Evolutionary conservation across 345 rosid species (phyloP), one percentile per base, ranked within the genome.

Genomic region (Murraya koenigii): DNA sequence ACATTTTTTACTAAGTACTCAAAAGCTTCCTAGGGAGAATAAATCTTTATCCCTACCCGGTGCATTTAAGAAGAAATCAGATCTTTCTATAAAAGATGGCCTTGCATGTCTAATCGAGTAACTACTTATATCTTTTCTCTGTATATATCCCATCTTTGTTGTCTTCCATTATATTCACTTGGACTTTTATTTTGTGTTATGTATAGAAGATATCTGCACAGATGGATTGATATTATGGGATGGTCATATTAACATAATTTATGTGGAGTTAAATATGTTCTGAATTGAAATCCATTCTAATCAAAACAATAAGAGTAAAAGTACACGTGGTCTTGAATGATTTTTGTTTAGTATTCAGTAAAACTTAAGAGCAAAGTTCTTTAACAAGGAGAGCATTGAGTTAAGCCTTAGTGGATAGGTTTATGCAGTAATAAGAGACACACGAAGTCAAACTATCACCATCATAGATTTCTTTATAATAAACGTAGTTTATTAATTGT

Each of bases 61-160:
- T 61, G 99, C 99, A 63, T 96, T 96, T 88, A 96, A 96, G 94
- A 96, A 93, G 93, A 96, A 96, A 87, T 91, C 98, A 47, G 99
- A 96, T 81, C 95, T 96, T 54, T 96, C 95, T 78, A 89, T 89
- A 72, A 96, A 92, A 89, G 99, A 96, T 87, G 98, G 99, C 75
- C 99, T 92, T 69, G 89, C 92, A 72, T 86, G 94, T 85, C 85
- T 94, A 39, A 91, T 94, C 98, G 99, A 96, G 98, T 96, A 89
- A 92, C 98, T 83, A 36, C 28, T 60, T 38, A 64, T 78, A 62
- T 6, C 15, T 75, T 69, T 39, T 54, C 20, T 66, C 2, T 52
- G 4, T 64, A 19, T 33, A 8, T n/a, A 13, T 8, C 26, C 23
- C 71, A 17, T 49, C 32, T 75, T 75, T 38, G 36, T 66, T 54